Evolutionary conservation across 352 stramenopile genomes (phyloP).

Genomic region (Globisporangium uncinulatum): DNA sequence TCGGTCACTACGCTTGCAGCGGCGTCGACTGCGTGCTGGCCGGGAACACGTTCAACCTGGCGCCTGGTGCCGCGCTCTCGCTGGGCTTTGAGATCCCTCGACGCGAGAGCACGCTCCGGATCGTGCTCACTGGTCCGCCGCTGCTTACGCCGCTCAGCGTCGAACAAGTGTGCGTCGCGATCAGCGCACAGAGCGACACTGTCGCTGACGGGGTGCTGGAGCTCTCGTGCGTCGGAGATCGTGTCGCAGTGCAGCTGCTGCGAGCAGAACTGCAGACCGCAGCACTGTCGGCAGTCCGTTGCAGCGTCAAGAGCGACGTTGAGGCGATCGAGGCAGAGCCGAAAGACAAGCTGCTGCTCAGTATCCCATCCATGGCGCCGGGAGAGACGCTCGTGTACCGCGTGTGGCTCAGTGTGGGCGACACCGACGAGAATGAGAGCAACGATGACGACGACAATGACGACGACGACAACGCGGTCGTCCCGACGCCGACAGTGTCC

Average conservation of each 20-base stretch:
- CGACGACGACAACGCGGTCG: constrained; percentile 2
- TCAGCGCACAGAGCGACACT: constrained; percentile 41
- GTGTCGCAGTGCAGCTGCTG: constrained; percentile 10
- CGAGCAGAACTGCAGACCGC: constrained; percentile 5
- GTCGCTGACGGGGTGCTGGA: constrained; percentile 44
- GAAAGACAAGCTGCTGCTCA: constrained; percentile 16
- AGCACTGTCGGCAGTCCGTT: not conserved
- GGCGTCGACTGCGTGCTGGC: constrained; percentile 51
- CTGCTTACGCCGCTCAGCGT: constrained; percentile 39
- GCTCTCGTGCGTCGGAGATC: constrained; percentile 20
- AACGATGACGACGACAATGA: constrained; percentile 6
- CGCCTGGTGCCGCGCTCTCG: constrained; percentile 17
- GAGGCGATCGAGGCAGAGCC: not conserved
- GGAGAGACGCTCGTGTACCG: constrained; percentile 17
- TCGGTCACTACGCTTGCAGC: constrained; percentile 48
- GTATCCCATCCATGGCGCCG: constrained; percentile 18
- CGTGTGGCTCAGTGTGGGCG: constrained; percentile 17
- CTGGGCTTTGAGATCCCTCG: constrained; percentile 38
- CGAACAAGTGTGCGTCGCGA: constrained; percentile 35
- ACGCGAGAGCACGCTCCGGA: constrained; percentile 45
- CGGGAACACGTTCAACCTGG: constrained; percentile 43
- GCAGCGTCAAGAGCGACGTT: not conserved
- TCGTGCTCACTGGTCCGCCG: constrained; percentile 39
- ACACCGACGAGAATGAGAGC: constrained; percentile 8
- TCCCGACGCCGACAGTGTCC: constrained; percentile 9